Evolutionary conservation across 106 monocot species (phyloP).

Genomic region (Cymbidium sinense): DNA sequence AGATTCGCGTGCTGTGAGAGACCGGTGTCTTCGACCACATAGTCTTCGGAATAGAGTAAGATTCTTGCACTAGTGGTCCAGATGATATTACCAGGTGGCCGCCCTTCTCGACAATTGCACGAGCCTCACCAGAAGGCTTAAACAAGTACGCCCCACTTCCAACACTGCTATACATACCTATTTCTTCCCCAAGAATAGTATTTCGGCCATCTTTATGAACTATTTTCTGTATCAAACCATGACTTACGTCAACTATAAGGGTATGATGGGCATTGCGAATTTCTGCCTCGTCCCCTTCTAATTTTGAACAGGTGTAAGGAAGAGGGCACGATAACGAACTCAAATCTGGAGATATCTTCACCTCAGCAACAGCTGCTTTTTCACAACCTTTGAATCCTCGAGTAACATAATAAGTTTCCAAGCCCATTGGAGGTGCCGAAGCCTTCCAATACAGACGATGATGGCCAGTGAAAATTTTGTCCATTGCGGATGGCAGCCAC

Average conservation of each 20-base stretch:
- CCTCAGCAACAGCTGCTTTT: conserved; percentile 48
- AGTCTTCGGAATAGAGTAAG: conserved; percentile 72
- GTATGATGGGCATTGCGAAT: conserved; percentile 45
- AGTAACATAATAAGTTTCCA: conserved; percentile 77
- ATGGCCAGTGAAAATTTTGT: conserved; percentile 35
- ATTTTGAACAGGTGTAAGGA: conserved; percentile 74
- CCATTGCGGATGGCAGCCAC: conserved; percentile 43
- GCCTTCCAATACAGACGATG: conserved; percentile 94
- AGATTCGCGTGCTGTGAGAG: conserved; percentile 80
- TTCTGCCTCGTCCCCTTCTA: conserved; percentile 38
- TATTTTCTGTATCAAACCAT: conserved; percentile 59
- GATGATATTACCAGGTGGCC: conserved; percentile 56
- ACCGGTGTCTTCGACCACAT: conserved; percentile 48
- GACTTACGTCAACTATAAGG: conserved; percentile 57
- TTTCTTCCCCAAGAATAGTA: conserved; percentile 63
- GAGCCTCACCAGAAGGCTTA: conserved; percentile 78
- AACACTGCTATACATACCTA: conserved; percentile 69
- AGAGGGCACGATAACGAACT: conserved; percentile 43
- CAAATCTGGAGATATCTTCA: conserved; percentile 37
- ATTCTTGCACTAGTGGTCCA: conserved; percentile 69
- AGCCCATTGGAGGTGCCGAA: conserved; percentile 86
- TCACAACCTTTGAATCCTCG: conserved; percentile 48
- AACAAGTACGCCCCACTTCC: conserved; percentile 94
- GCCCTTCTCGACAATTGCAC: conserved; percentile 43
- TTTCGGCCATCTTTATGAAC: conserved; percentile 41